A percentile compares a stretch with the other conserved stretches of the same genome.
These are phyloP conservation scores for Claviceps digitariae DNA, from an alignment of 2,329 filamentous ascomycete genomes.

Conservation along the genomic window DNA sequence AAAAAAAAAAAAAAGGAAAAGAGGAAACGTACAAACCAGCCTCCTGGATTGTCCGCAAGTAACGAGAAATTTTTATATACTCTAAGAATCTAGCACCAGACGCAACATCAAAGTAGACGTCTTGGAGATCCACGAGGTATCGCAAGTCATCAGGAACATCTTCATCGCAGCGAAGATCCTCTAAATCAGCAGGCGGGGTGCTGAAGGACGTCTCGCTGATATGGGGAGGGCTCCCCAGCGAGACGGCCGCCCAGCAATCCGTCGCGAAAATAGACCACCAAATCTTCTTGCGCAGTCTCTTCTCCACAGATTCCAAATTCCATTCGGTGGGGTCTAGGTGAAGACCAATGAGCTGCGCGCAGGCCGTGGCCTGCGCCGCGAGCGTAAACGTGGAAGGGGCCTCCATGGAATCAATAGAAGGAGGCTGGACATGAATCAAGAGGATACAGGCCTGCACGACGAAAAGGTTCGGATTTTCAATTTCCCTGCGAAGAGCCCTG, in stretches of 20 bases:
- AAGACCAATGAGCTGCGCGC: constrained; percentile 31
- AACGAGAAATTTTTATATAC: constrained; percentile 17
- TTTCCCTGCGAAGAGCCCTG: constrained; percentile 27
- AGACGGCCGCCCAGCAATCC: constrained; percentile 32
- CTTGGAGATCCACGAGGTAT: constrained; percentile 21
- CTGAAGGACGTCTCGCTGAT: constrained; percentile 26
- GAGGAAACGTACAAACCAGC: constrained; percentile 18
- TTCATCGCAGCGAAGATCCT: constrained; percentile 30
- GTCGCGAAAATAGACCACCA: constrained; percentile 31
- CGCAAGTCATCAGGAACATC: constrained; percentile 22
- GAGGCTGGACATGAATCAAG: constrained; percentile 30
- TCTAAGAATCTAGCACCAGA: constrained; percentile 25
- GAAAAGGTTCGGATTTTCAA: constrained; percentile 32
- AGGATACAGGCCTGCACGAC: constrained; percentile 33
- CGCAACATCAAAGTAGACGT: constrained; percentile 19
- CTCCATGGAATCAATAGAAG: constrained; percentile 31
- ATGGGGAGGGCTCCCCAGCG: constrained; percentile 33
- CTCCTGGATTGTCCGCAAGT: constrained; percentile 20
- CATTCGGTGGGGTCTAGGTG: constrained; percentile 29
- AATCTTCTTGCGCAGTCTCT: constrained; percentile 27
- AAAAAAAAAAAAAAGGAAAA: not conserved
- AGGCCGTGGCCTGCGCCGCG: constrained; percentile 28
- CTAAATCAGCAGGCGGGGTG: constrained; percentile 24
- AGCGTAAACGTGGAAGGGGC: constrained; percentile 31
- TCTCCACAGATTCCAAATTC: constrained; percentile 29